These are phyloP conservation scores for Chaetothyriales sp. DNA, from an alignment of 2,329 filamentous ascomycete genomes.

Conservation along the genomic window DNA sequence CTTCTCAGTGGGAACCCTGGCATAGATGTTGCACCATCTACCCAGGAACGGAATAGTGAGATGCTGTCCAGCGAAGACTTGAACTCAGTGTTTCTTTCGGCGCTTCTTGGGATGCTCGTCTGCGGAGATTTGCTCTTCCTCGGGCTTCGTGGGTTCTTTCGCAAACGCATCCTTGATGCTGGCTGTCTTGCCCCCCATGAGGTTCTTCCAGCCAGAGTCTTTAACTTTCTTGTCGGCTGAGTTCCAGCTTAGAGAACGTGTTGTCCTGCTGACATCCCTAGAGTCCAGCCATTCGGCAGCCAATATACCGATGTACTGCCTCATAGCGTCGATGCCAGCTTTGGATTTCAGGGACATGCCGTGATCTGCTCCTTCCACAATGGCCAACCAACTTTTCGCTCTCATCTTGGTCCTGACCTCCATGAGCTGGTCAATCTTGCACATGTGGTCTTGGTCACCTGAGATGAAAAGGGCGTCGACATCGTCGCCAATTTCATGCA, in stretches of 20 bases:
- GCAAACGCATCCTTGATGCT: too few species aligned
- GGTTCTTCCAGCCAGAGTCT: not conserved
- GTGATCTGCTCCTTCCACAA: conserved; percentile 15
- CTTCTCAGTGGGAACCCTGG: conserved; percentile 20
- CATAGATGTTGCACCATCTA: conserved; percentile 16
- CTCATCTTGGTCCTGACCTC: conserved; percentile 15
- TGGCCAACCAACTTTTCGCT: conserved; percentile 10
- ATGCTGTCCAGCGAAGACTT: conserved; percentile 8
- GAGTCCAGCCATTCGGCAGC: not conserved
- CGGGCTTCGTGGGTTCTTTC: too few species aligned
- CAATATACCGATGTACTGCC: not conserved
- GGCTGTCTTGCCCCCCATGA: too few species aligned
- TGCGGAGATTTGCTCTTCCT: too few species aligned
- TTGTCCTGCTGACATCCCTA: not conserved
- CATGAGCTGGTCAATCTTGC: conserved; percentile 6
- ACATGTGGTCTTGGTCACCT: conserved; percentile 15
- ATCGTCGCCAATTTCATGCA: conserved; percentile 7
- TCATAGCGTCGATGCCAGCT: not conserved
- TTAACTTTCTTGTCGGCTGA: not conserved
- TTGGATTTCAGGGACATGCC: conserved; percentile 17
- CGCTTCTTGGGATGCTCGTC: too few species aligned
- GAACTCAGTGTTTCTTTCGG: too few species aligned
- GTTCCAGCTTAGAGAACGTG: not conserved
- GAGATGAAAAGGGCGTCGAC: conserved; percentile 15
- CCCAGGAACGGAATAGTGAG: conserved; percentile 12